Evolutionary conservation across 345 rosid species (phyloP), one percentile per base, ranked within the genome.

Genomic region (Populus deltoides): DNA sequence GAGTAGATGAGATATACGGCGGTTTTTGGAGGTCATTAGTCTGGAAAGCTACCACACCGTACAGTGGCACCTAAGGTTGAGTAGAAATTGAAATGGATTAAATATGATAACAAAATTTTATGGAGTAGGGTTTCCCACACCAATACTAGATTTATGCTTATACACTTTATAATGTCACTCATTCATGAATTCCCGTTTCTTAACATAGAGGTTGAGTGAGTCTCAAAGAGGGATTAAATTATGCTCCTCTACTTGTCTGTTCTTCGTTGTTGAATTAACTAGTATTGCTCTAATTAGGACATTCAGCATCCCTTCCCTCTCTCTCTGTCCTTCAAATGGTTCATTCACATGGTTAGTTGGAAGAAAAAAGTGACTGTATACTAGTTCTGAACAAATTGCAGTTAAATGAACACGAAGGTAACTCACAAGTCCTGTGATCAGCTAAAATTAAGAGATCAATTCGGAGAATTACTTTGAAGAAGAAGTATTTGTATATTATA

Each of bases 1-100:
- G 83, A 85, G 87, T 81, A 77, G 90, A 81, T 83, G 78, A 72
- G 15, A 57, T 57, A 9, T 9, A 80, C 62, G 84, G 85, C 79
- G 69, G 85, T 77, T 85, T 80, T 67, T 79, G 85, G 79, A 53
- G 75, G 75, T 79, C 27, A 80, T 66, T 82, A 68, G 38, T 53
- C 61, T 27, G 69, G 77, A 77, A 79, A 57, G 71, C 81, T 71
- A 79, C 75, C 66, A 24, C 62, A 61, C 47, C 38, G 53, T 35
- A 10, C 6, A 68, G 16, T 63, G 16, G 43, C 77, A 79, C 63
- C 79, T 73, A 72, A 72, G 53, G 72, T 63, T 61, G 35, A 59
- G 73, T 67, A 72, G n/a, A 62, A 24, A 67, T 15, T 73, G 35
- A 66, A 49, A 66, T 47, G 45, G 78, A 76, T 78, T 62, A 66